Conservation (phyloP, 495 filamentous ascomycete species). For the Rusavskia elegans region DNA sequence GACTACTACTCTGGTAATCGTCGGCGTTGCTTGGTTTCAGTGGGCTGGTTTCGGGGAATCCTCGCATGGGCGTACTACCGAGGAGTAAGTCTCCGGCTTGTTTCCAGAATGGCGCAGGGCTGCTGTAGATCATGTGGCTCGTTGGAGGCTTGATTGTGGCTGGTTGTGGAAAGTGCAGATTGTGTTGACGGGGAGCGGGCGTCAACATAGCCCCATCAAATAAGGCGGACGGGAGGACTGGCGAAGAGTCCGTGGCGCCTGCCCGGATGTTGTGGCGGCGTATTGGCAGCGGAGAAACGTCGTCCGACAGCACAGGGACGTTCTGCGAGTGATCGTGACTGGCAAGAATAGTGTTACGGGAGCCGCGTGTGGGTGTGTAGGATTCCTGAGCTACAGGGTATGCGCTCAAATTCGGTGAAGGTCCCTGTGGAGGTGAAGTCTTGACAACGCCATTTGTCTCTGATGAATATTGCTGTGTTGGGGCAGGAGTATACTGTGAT, state of each 20-base stretch:
- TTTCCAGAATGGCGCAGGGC: conserved; percentile 96
- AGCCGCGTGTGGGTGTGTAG: conserved; percentile 40
- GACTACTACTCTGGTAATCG: conserved; percentile 45
- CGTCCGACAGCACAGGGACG: conserved; percentile 37
- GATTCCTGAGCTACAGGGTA: conserved; percentile 31
- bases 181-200: conserved; percentile 68
- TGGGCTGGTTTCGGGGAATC: conserved; percentile 43
- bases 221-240: conserved; percentile 49
- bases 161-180: conserved; percentile 71
- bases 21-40: conserved; percentile 30
- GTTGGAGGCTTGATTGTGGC: conserved; percentile 81
- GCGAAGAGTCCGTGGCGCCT: conserved; percentile 44
- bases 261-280: conserved; percentile 38
- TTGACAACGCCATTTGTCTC: conserved; percentile 12
- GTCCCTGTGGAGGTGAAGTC: conserved; percentile 23
- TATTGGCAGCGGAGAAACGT: conserved; percentile 36
- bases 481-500: conserved; percentile 14
- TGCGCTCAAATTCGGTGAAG: conserved; percentile 30
- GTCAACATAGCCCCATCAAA: conserved; percentile 50
- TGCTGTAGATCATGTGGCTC: conserved; percentile 87
- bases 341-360: conserved; percentile 28
- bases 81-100: conserved; percentile 45
- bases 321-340: conserved; percentile 19
- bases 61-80: conserved; percentile 61
- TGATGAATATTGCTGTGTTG: conserved; percentile 18